Evolutionary conservation across 2,329 filamentous ascomycete species (phyloP).

Genomic region (Colletotrichum liaoningense): DNA sequence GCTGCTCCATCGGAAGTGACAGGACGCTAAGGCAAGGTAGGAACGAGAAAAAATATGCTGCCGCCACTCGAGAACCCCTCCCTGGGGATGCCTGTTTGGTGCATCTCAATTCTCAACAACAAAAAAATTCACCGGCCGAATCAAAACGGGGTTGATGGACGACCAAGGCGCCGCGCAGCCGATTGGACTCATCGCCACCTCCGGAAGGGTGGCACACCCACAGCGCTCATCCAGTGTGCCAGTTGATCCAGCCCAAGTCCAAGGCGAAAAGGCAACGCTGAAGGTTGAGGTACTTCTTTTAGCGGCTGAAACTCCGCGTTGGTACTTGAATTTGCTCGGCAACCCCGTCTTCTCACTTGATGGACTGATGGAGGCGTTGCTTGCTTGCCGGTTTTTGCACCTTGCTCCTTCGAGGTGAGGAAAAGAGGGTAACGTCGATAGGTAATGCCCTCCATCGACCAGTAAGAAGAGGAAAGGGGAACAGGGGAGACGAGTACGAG

Average conservation of each 20-base stretch:
- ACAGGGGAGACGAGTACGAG: conserved; percentile 21
- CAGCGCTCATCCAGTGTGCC: neutral
- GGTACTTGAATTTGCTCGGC: conserved; percentile 9
- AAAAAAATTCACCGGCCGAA: conserved; percentile 21
- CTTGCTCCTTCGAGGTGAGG: conserved; percentile 15
- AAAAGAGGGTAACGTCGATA: conserved; percentile 9
- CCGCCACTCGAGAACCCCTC: conserved; percentile 16
- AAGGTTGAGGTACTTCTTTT: conserved; percentile 25
- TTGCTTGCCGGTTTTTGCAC: conserved; percentile 3
- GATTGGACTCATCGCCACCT: conserved; percentile 19
- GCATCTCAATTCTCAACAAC: conserved; percentile 33
- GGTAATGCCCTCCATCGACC: conserved; percentile 2
- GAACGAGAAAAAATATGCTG: conserved; percentile 19
- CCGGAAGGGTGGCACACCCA: neutral
- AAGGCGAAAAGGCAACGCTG: conserved; percentile 19
- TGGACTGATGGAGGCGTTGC: neutral
- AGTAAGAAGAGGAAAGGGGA: conserved; percentile 7
- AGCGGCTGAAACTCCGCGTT: conserved; percentile 6
- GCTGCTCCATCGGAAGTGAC: conserved; percentile 10
- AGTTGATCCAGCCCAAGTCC: neutral
- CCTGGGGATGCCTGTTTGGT: neutral
- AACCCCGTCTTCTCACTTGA: conserved; percentile 11
- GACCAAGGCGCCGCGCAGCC: neutral
- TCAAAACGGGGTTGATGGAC: conserved; percentile 2
- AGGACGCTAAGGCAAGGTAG: conserved; percentile 16